Conservation (phyloP, 345 rosid species). For the Rhizophora mangle region DNA sequence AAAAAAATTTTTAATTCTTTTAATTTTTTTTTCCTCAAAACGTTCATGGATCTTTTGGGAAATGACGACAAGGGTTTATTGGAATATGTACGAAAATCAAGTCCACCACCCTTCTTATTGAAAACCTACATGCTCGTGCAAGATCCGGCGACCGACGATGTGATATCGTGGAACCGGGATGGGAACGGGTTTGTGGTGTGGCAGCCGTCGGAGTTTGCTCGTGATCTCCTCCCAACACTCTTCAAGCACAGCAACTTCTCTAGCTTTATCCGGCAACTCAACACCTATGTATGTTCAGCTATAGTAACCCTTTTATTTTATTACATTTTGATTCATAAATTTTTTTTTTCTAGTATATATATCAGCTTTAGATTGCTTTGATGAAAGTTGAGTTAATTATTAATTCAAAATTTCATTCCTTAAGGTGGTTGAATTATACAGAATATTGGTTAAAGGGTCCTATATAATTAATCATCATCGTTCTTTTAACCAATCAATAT, state of each 20-base stretch:
- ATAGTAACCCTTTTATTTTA: background rate
- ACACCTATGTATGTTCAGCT: constrained; percentile 62
- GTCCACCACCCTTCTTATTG: constrained; percentile 61
- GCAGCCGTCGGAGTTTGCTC: constrained; percentile 76
- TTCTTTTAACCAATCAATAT: no score
- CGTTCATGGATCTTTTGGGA: no score
- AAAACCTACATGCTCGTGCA: constrained; percentile 78
- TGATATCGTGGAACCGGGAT: constrained; percentile 69
- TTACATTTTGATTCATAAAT: background rate
- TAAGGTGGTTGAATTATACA: no score
- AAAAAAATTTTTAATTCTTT: no score
- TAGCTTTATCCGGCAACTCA: constrained; percentile 88
- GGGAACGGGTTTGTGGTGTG: constrained; percentile 77
- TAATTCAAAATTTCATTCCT: no score
- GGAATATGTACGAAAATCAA: constrained; percentile 44
- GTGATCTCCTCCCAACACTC: constrained; percentile 75
- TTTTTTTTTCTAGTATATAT: constrained; percentile 9
- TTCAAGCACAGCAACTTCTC: constrained; percentile 95
- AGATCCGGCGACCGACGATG: constrained; percentile 63
- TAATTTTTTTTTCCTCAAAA: no score
- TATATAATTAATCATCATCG: no score
- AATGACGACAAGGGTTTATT: no score
- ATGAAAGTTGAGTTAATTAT: no score
- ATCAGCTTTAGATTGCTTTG: no score
- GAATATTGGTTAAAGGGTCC: no score